A percentile compares a stretch with the other conserved stretches of the same genome.
These are phyloP conservation scores for Erythrobasidium yunnanense DNA, from an alignment of 768 basidiomycete genomes.

Conservation along the genomic window DNA sequence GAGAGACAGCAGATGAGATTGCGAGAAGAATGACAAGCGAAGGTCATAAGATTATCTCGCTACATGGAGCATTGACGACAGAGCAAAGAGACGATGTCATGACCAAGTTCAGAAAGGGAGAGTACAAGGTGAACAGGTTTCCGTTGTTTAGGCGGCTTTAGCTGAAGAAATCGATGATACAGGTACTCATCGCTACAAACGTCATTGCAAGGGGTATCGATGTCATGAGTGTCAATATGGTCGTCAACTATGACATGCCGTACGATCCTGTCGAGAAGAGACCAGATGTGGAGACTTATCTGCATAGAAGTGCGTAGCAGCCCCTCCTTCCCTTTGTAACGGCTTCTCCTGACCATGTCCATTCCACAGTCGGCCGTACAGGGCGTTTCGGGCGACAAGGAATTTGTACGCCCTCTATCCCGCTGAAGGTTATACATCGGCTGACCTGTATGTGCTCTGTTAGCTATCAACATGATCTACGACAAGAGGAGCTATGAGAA, in stretches of 20 bases:
- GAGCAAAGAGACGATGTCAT: slow-evolving; percentile 80
- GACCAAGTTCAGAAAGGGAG: slow-evolving; percentile 88
- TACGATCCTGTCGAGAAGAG: slow-evolving; percentile 60
- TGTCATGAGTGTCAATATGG: slow-evolving; percentile 98
- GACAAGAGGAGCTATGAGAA: slow-evolving; percentile 74
- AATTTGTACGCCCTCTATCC: slow-evolving; percentile 50
- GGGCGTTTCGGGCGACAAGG: slow-evolving; percentile 96
- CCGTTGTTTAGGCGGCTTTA: neutral
- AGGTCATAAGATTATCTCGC: slow-evolving; percentile 89
- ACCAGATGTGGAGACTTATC: slow-evolving; percentile 92
- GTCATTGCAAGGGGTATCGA: slow-evolving; percentile 98
- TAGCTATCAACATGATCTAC: slow-evolving; percentile 86
- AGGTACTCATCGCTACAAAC: slow-evolving; percentile 80
- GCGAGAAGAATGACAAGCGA: slow-evolving; percentile 79
- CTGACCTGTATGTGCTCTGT: neutral
- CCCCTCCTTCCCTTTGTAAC: too few species aligned
- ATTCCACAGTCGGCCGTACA: slow-evolving; percentile 61
- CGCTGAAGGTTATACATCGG: too few species aligned
- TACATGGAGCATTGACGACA: slow-evolving; percentile 89
- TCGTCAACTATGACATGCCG: slow-evolving; percentile 97
- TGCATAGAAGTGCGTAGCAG: slow-evolving; percentile 69
- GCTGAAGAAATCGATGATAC: neutral
- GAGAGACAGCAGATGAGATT: slow-evolving; percentile 84
- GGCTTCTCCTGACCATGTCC: neutral
- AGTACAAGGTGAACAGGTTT: slow-evolving; percentile 60